Evolutionary conservation across 1,284 basidiomycete genomes (phyloP).

Genomic region (Malassezia sympodialis): DNA sequence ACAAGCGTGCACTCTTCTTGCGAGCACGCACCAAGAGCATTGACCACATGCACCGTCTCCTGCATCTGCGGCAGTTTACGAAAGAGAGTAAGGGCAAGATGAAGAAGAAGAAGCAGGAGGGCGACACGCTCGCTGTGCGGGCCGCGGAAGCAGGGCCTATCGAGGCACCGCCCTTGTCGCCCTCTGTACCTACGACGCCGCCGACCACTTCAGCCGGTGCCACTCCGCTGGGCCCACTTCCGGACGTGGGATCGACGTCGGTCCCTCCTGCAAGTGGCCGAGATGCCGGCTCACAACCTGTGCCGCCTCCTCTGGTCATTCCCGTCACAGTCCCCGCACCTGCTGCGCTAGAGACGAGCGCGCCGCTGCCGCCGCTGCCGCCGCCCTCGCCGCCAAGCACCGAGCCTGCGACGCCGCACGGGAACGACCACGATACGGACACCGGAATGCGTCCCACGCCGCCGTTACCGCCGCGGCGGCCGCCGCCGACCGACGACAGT

Average conservation of each 20-base stretch:
- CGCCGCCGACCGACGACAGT: neutral
- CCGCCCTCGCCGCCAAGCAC: neutral
- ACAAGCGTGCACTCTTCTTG: constrained; percentile 11
- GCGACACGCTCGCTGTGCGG: neutral
- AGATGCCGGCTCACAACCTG: neutral
- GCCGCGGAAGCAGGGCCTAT: neutral
- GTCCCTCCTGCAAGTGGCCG: neutral
- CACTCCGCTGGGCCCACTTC: neutral
- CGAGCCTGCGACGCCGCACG: neutral
- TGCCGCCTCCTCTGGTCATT: neutral
- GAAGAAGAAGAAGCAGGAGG: constrained; percentile 6
- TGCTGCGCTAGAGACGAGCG: neutral
- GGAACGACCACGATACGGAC: neutral
- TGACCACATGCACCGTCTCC: constrained; percentile 13
- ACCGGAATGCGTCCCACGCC: neutral
- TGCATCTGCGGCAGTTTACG: constrained; percentile 6
- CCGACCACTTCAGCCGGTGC: neutral
- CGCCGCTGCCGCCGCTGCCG: neutral
- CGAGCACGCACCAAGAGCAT: constrained; percentile 18
- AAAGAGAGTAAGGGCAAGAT: constrained; percentile 2
- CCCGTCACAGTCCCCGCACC: neutral
- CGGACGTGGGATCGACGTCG: neutral
- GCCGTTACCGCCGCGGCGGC: neutral
- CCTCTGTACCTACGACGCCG: neutral
- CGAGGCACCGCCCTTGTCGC: neutral